Evolutionary conservation across 148 eudicot species (phyloP), one percentile per base, ranked within the genome.

Genomic region (Cornus florida): DNA sequence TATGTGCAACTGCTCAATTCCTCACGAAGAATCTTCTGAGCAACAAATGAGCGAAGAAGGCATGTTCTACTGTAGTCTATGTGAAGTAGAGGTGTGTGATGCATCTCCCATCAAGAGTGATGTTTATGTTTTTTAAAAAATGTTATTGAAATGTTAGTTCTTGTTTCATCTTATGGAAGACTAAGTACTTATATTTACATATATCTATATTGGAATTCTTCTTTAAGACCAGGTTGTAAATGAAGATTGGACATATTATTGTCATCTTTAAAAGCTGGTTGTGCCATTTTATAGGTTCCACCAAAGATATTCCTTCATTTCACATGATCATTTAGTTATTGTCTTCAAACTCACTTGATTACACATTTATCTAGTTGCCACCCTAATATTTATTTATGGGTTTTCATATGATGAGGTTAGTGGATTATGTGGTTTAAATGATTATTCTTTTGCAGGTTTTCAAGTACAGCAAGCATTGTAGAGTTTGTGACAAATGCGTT

Each of bases 401-500:
- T 62, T 1, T 20, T n/a, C 24, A 4, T 19, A 20, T 62, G 23
- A 62, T 7, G 10, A 62, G 66, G 23, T n/a, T 62, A 13, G 66
- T 62, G 24, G 66, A 62, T 62, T 62, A 19, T 62, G 22, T 19
- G 22, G 22, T 20, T 17, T 20, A 4, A 62, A 19, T 62, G 7
- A 6, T 19, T 17, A 62, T 73, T 75, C 16, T 73, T 46, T 71
- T 86, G 84, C 82, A 96, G 99, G 98, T 97, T 82, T 97, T 84
- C 89, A 97, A 90, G 94, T 94, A 94, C 86, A 97, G 99, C 93
- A 97, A 97, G 84, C 99, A 97, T 83, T 97, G 99, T 69, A 90
- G 99, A 89, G 99, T 97, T 69, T 97, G 99, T 78, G 99, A 97
- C 88, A 97, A 97, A 89, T 96, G 99, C 72, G 99, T 97, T 11